Evolutionary conservation across 1,284 basidiomycete genomes (phyloP).

Genomic region (Tylopilus orsonianus): DNA sequence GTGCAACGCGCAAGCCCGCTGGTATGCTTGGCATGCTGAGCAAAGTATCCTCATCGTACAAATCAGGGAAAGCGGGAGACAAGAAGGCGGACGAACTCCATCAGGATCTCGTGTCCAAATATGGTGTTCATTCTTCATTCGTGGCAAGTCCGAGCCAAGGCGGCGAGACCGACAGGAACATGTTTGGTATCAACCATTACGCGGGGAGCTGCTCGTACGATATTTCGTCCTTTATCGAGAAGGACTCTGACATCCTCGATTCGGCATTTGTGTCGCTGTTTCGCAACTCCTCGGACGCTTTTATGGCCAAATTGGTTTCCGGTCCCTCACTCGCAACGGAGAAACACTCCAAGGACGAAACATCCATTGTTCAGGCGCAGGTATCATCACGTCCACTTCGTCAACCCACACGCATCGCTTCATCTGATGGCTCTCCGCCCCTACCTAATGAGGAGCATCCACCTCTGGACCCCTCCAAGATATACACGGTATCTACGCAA

Average conservation of each 20-base stretch:
- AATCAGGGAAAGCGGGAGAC: too few relatives aligned
- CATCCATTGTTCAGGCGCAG: slow-evolving; percentile 92
- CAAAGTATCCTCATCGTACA: slow-evolving; percentile 77
- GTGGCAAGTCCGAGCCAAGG: too few relatives aligned
- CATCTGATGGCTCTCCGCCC: too few relatives aligned
- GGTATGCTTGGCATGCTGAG: slow-evolving; percentile 99
- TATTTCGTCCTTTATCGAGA: slow-evolving; percentile 84
- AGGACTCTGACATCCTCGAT: slow-evolving; percentile 87
- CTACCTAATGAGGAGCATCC: slow-evolving; percentile 49
- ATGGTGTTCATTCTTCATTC: slow-evolving; percentile 89
- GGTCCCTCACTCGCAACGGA: slow-evolving; percentile 87
- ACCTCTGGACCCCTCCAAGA: slow-evolving; percentile 50
- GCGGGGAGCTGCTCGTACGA: slow-evolving; percentile 92
- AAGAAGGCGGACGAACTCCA: slow-evolving; percentile 94
- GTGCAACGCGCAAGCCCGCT: too few relatives aligned
- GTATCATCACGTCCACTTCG: slow-evolving; percentile 93
- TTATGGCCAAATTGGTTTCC: slow-evolving; percentile 88
- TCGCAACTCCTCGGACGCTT: slow-evolving; percentile 77
- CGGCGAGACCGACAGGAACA: slow-evolving; percentile 71
- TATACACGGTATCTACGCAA: slow-evolving; percentile 43
- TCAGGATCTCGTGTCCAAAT: slow-evolving; percentile 92
- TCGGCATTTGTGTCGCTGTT: slow-evolving; percentile 92
- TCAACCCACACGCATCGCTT: slow-evolving; percentile 66
- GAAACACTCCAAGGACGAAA: slow-evolving; percentile 87
- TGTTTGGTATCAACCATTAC: slow-evolving; percentile 93